Conservation (phyloP, 805 yeast genomes). For the Candida caryicola region DNA sequence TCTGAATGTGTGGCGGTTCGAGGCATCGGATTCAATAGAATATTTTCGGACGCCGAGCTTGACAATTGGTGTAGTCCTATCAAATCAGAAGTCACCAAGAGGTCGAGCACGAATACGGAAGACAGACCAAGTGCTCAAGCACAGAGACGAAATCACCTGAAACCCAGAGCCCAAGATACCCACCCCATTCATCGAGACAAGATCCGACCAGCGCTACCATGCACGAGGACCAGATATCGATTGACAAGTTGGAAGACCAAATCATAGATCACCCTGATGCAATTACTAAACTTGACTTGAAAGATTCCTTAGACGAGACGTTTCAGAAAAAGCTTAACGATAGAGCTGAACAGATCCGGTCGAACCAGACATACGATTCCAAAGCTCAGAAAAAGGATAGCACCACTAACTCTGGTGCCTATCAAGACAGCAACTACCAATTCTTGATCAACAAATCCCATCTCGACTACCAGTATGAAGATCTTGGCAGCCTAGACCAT, state of each 20-base stretch:
- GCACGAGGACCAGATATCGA: constrained; percentile 29
- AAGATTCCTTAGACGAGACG: constrained; percentile 37
- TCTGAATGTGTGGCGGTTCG: too few species aligned
- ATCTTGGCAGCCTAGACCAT: constrained; percentile 21
- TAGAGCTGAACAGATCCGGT: constrained; percentile 36
- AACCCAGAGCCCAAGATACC: too few species aligned
- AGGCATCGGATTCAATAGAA: too few species aligned
- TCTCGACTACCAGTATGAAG: constrained; percentile 29
- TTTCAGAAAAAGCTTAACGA: constrained; percentile 42
- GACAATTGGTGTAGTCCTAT: too few species aligned
- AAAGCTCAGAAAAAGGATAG: constrained; percentile 1
- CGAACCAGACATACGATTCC: constrained; percentile 8
- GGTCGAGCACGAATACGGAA: too few species aligned
- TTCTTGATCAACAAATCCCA: constrained; percentile 32
- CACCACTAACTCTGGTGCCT: neutral
- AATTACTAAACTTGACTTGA: constrained; percentile 25
- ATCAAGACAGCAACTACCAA: constrained; percentile 13
- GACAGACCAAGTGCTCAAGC: too few species aligned
- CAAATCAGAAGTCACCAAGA: too few species aligned
- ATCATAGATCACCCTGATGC: constrained; percentile 44
- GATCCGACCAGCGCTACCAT: too few species aligned
- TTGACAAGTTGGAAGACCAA: constrained; percentile 47
- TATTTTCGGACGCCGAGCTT: too few species aligned
- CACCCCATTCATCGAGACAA: too few species aligned
- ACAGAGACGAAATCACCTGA: too few species aligned